A percentile compares a stretch with the other conserved stretches of the same genome.
phyloP scores from a whole-genome alignment of 208 protist species.

The Crithidia acanthocephali region DNA sequence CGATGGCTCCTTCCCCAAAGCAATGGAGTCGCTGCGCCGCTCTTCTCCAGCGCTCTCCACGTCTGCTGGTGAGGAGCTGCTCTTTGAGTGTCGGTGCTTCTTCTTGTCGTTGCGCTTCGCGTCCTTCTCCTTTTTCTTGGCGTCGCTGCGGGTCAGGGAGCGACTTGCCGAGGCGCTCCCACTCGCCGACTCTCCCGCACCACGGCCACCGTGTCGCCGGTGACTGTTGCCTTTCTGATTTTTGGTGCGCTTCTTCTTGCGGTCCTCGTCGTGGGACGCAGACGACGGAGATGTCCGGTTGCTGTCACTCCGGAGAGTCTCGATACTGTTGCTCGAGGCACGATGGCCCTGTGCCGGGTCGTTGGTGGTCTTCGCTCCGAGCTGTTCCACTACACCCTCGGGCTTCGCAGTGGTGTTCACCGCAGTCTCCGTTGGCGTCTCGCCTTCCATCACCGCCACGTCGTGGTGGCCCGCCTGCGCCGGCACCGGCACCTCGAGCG shows the following conservation, averaged over 20 bases:
- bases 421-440: not conserved
- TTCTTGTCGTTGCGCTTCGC: not conserved
- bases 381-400: not conserved
- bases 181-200: not conserved
- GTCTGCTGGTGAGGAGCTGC: not conserved
- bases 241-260: not conserved
- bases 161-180: not conserved
- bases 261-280: not conserved
- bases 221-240: not conserved
- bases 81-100: constrained; percentile 4
- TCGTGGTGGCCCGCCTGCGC: not conserved
- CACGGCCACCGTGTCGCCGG: not conserved
- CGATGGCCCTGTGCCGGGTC: not conserved
- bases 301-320: not conserved
- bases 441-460: not conserved
- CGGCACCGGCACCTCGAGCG: constrained; percentile 7
- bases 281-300: not conserved
- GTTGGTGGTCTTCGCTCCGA: not conserved
- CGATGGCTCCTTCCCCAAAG: not conserved
- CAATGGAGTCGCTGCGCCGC: not conserved
- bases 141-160: constrained; percentile 1
- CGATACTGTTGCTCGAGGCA: not conserved
- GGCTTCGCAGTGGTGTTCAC: not conserved
- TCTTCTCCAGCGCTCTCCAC: not conserved
- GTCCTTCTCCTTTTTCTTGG: not conserved